These are phyloP conservation scores for Stachybotrys chartarum DNA, from an alignment of 2,329 filamentous ascomycete species.

Conservation along the genomic window DNA sequence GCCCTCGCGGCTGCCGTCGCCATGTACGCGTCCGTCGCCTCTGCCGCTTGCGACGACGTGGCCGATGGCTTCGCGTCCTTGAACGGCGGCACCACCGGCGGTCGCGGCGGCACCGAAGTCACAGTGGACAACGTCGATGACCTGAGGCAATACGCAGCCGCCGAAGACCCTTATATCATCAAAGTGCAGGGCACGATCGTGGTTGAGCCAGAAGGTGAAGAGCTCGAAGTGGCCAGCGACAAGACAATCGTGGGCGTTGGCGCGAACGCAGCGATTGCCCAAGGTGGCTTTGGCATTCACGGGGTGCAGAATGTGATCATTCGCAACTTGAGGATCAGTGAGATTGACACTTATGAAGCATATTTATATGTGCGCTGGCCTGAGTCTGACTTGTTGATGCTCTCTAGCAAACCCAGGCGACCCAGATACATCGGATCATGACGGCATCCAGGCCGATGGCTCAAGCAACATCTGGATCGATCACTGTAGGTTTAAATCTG, in stretches of 20 bases:
- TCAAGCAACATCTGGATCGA: constrained; percentile 12
- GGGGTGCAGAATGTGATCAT: constrained; percentile 10
- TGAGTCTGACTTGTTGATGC: background rate
- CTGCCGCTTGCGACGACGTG: background rate
- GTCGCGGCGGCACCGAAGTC: constrained; percentile 9
- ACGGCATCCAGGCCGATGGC: constrained; percentile 7
- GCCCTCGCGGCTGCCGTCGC: background rate
- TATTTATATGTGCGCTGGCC: background rate
- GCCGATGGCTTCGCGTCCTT: constrained; percentile 12
- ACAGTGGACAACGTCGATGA: constrained; percentile 9
- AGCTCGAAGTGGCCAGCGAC: constrained; percentile 10
- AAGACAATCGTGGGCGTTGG: constrained; percentile 14
- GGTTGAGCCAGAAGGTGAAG: constrained; percentile 7
- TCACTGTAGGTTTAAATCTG: constrained; percentile 2
- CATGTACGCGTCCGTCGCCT: background rate
- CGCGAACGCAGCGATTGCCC: constrained; percentile 4
- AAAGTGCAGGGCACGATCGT: constrained; percentile 11
- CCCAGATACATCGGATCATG: constrained; percentile 2
- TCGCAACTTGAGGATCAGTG: constrained; percentile 9
- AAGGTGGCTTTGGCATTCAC: constrained; percentile 8
- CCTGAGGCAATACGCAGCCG: constrained; percentile 10
- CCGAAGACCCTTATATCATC: constrained; percentile 9
- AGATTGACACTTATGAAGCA: background rate
- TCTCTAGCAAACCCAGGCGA: background rate
- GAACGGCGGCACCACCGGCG: constrained; percentile 12